Conservation (phyloP, 148 eudicot species). For the Silene uniflora region DNA sequence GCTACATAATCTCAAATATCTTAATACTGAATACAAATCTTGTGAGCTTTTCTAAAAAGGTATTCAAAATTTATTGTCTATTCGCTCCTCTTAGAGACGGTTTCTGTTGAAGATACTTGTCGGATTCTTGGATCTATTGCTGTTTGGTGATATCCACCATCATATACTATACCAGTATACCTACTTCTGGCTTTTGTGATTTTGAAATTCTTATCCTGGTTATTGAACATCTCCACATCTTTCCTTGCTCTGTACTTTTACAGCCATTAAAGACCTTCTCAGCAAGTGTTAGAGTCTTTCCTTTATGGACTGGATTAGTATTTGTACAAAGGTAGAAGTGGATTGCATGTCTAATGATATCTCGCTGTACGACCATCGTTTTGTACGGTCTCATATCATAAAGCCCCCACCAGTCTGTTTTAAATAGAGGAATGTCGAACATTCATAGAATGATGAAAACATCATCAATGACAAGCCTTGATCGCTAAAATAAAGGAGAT, state of each 20-base stretch:
- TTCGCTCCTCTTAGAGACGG: not conserved
- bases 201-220: not conserved
- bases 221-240: not conserved
- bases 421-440: not conserved
- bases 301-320: not conserved
- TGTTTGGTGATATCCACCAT: not conserved
- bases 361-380: not conserved
- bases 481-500: not conserved
- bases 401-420: not conserved
- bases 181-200: not conserved
- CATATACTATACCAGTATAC: too few species aligned
- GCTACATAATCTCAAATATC: not conserved
- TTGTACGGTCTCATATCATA: not conserved
- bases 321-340: not conserved
- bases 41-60: not conserved
- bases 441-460: not conserved
- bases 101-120: not conserved
- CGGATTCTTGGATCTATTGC: not conserved
- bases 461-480: not conserved
- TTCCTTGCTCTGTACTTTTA: not conserved
- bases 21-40: not conserved
- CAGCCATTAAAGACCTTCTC: not conserved
- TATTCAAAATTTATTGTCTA: not conserved
- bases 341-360: not conserved
- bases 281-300: not conserved